Base-by-base conservation (phyloP, 805 yeast species). In the Cephaloascus albidus region DNA sequence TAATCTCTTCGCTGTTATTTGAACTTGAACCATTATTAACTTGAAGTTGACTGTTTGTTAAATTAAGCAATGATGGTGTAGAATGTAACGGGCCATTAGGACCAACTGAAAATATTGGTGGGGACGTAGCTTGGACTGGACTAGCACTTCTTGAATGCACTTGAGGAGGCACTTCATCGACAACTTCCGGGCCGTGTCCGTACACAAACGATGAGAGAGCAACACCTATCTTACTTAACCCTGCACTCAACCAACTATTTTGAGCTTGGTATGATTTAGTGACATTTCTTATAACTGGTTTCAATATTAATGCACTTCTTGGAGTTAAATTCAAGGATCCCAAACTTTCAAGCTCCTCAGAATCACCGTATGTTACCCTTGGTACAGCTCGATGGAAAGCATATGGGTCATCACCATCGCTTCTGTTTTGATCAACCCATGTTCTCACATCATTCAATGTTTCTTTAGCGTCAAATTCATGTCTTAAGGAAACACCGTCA, bases 241-340 rank as follows among this genome's bases (percentile, higher is more conserved):
- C 16, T 8, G 33, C 6, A 14, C 33, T 16, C 6, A 31, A n/a
- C 33, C 33, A 31, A 10, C 33, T n/a, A n/a, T 16, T 6, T 16
- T 31, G 16, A 16, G 6, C 14, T 31, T 31, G 33, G 16, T 31
- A 31, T n/a, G 33, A 31, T 8, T 14, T n/a, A 8, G 18, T 16
- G 8, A 31, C 33, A 16, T 31, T 31, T n/a, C 16, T 31, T 31
- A 15, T 31, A 23, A 68, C 62, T 0, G 93, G 89, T 51, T 84
- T 83, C 45, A 88, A 61, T 18, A 85, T 78, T 36, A 88, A 57
- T 0, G 83, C 85, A 10, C 94, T 80, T 41, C 94, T 67, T 2
- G 90, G 89, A 14, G 74, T 68, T 38, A 88, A 61, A 18, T 76
- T 78, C 40, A 88, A 61, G 3, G 65, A 70, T 19, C 53, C 54